These are phyloP conservation scores for Tephrocybe sp. DNA, from an alignment of 768 basidiomycete species.

Conservation along the genomic window DNA sequence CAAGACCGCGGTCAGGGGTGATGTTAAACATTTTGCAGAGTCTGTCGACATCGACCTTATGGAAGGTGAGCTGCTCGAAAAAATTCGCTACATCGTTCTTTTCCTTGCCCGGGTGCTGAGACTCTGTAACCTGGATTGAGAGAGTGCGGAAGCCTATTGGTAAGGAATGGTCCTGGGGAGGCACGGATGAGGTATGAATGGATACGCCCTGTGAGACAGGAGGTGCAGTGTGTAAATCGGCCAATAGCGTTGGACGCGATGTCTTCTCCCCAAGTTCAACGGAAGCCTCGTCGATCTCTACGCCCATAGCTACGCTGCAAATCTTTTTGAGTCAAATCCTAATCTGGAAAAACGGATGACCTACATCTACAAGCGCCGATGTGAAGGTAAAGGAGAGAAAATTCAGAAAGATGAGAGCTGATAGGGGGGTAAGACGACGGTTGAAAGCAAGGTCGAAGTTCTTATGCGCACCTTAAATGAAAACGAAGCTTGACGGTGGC, in stretches of 20 bases:
- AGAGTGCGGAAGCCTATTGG: conserved; percentile 20
- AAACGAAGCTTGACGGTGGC: no score
- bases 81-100: conserved; percentile 14
- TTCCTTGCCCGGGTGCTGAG: conserved; percentile 5
- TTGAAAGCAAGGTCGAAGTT: no score
- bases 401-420: no score
- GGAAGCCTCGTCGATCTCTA: not conserved
- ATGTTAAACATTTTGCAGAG: conserved; percentile 15
- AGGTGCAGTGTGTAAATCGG: not conserved
- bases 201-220: not conserved
- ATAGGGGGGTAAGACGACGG: no score
- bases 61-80: conserved; percentile 15
- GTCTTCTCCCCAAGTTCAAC: not conserved
- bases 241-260: not conserved
- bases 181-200: not conserved
- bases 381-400: no score
- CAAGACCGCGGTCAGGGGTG: conserved; percentile 11
- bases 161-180: conserved; percentile 18
- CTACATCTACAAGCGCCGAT: not conserved
- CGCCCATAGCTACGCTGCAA: not conserved
- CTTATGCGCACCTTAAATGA: not conserved
- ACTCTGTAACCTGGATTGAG: conserved; percentile 19
- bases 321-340: no score
- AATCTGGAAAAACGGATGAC: not conserved
- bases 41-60: conserved; percentile 10